phyloP scores from a whole-genome alignment of 768 basidiomycete species.

The Kondoa malvinella region DNA sequence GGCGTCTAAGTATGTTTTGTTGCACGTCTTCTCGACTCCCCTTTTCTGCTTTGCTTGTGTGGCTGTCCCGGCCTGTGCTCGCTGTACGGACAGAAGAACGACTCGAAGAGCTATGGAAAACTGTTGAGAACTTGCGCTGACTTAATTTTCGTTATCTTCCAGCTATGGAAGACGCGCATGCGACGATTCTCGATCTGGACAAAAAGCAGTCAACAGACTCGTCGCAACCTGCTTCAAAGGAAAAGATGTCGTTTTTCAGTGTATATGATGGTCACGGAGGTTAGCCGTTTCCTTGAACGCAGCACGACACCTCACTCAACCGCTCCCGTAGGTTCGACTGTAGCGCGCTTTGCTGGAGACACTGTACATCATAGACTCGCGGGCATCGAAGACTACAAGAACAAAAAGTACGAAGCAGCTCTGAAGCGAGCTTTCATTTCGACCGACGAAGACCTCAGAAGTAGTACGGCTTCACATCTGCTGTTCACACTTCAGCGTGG shows the following conservation, averaged over 20 bases:
- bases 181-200: slow-evolving; percentile 25
- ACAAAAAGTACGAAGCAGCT: slow-evolving; percentile 53
- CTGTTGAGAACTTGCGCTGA: neutral
- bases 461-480: no score
- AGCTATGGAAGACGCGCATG: slow-evolving; percentile 97
- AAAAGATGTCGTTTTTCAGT: slow-evolving; percentile 51
- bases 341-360: slow-evolving; percentile 72
- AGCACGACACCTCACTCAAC: neutral
- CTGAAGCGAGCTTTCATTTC: slow-evolving; percentile 78
- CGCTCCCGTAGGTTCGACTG: slow-evolving; percentile 47
- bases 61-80: neutral
- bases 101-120: neutral
- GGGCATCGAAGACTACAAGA: slow-evolving; percentile 52
- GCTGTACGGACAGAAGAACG: neutral
- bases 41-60: neutral
- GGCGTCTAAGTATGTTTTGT: slow-evolving; percentile 73
- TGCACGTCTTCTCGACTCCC: neutral
- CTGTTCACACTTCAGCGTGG: slow-evolving; percentile 12
- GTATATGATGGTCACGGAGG: slow-evolving; percentile 99
- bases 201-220: slow-evolving; percentile 17
- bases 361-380: slow-evolving; percentile 63
- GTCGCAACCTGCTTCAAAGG: slow-evolving; percentile 15
- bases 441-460: slow-evolving; percentile 83
- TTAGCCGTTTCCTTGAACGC: slow-evolving; percentile 32
- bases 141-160: no score